Conservation (phyloP, 2,329 filamentous ascomycete genomes). For the Nannizziopsis barbatae region DNA sequence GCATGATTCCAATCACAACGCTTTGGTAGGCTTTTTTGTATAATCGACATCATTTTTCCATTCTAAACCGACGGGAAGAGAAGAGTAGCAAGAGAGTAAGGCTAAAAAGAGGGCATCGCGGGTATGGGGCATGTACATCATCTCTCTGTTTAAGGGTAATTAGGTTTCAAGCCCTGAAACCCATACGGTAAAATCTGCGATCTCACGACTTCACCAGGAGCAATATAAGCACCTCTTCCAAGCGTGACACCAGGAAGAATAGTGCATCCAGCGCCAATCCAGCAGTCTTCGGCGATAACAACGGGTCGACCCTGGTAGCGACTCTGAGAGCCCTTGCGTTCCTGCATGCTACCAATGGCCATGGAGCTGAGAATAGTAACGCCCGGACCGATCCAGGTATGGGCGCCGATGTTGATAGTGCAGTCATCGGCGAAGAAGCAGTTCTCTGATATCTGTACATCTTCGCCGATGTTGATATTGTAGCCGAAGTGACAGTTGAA, state of each 20-base stretch:
- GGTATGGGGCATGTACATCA: not conserved
- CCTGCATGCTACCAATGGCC: constrained; percentile 59
- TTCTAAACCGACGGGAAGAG: too few species aligned
- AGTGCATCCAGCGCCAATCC: constrained; percentile 51
- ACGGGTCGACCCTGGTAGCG: constrained; percentile 60
- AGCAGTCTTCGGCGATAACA: constrained; percentile 62
- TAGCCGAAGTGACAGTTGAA: constrained; percentile 94
- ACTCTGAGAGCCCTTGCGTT: constrained; percentile 61
- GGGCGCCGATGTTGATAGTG: constrained; percentile 66
- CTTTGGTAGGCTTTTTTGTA: too few species aligned
- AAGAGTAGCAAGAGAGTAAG: too few species aligned
- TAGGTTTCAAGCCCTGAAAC: constrained; percentile 33
- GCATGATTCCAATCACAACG: not conserved
- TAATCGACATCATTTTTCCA: too few species aligned
- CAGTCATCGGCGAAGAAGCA: constrained; percentile 83
- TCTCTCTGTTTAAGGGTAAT: constrained; percentile 20
- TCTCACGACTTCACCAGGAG: constrained; percentile 36
- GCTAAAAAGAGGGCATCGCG: not conserved
- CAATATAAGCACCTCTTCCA: constrained; percentile 34
- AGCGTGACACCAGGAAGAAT: constrained; percentile 42
- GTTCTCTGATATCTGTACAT: constrained; percentile 70
- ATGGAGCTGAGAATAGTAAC: constrained; percentile 75
- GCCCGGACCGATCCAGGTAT: constrained; percentile 60
- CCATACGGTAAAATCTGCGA: constrained; percentile 34
- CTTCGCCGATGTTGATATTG: constrained; percentile 78